Percentiles rank a stretch among this genome's conserved stretches.
Conservation (phyloP, 1,284 basidiomycete genomes). For the Cryptococcus hybrid region DNA sequence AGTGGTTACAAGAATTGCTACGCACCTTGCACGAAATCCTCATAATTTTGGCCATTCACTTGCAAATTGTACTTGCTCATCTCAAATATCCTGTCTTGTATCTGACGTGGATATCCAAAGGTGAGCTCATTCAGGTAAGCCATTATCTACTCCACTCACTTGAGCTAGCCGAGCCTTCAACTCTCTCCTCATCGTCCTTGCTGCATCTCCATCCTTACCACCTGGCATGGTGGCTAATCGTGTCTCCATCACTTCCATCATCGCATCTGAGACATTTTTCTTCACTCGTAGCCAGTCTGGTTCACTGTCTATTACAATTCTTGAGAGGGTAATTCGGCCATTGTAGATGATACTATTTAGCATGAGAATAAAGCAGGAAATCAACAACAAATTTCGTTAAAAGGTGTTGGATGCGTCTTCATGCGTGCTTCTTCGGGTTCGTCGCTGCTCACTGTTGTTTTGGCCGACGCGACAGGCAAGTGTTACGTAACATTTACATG, state of each 20-base stretch:
- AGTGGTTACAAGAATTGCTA: background rate
- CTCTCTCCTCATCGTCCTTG: slow-evolving; percentile 31
- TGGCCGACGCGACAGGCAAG: background rate
- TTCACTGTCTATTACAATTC: slow-evolving; percentile 42
- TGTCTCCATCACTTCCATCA: slow-evolving; percentile 29
- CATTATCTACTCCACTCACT: slow-evolving; percentile 15
- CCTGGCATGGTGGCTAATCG: slow-evolving; percentile 38
- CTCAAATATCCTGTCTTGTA: slow-evolving; percentile 55
- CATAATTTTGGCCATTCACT: slow-evolving; percentile 73
- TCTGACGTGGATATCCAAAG: slow-evolving; percentile 14
- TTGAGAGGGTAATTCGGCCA: slow-evolving; percentile 23
- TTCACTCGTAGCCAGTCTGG: slow-evolving; percentile 43
- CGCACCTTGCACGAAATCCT: slow-evolving; percentile 58
- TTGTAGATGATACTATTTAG: slow-evolving; percentile 1
- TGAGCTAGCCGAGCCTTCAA: slow-evolving; percentile 36
- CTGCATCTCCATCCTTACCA: slow-evolving; percentile 30
- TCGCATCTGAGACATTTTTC: slow-evolving; percentile 27
- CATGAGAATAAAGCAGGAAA: background rate
- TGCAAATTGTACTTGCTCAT: slow-evolving; percentile 68
- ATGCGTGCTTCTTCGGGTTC: too few species aligned
- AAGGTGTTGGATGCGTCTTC: too few species aligned
- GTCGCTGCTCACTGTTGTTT: background rate
- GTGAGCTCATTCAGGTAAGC: too few species aligned
- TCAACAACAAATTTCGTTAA: too few species aligned
- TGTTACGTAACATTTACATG: too few species aligned